phyloP scores from a whole-genome alignment of 1,284 basidiomycete species.

The Athelia sp. region DNA sequence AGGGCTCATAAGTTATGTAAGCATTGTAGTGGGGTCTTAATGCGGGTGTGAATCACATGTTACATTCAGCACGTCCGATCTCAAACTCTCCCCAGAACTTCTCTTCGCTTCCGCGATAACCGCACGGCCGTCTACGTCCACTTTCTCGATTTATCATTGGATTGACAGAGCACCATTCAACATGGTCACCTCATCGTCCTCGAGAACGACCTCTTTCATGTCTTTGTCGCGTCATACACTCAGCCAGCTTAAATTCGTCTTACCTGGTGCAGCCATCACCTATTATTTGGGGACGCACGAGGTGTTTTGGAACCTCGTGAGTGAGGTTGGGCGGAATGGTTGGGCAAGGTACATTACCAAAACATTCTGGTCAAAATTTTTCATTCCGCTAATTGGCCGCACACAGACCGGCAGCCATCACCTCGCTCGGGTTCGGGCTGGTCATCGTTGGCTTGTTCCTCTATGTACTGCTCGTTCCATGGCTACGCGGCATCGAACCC shows the following conservation, averaged over 20 bases:
- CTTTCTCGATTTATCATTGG: no score
- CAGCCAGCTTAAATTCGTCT: constrained; percentile 66
- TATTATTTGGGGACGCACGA: constrained; percentile 53
- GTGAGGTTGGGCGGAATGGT: constrained; percentile 44
- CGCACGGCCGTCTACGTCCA: no score
- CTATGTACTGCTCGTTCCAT: constrained; percentile 61
- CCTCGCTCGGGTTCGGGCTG: constrained; percentile 45
- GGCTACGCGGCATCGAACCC: constrained; percentile 58
- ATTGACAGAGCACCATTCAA: no score
- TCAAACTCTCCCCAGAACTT: no score
- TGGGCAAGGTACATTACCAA: constrained; percentile 23
- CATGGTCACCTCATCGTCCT: neutral
- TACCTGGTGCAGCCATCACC: constrained; percentile 60
- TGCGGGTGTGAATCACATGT: no score
- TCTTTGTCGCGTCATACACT: constrained; percentile 42
- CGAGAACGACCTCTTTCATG: neutral
- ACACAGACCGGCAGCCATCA: constrained; percentile 43
- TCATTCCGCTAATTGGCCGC: neutral
- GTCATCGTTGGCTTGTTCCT: constrained; percentile 65
- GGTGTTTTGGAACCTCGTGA: constrained; percentile 41
- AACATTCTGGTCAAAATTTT: neutral
- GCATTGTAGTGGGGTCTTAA: no score
- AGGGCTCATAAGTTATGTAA: no score
- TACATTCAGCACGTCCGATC: no score
- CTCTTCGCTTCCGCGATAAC: no score